phyloP scores from a whole-genome alignment of 2,329 filamentous ascomycete genomes.

The Stagonosporopsis tanaceti region DNA sequence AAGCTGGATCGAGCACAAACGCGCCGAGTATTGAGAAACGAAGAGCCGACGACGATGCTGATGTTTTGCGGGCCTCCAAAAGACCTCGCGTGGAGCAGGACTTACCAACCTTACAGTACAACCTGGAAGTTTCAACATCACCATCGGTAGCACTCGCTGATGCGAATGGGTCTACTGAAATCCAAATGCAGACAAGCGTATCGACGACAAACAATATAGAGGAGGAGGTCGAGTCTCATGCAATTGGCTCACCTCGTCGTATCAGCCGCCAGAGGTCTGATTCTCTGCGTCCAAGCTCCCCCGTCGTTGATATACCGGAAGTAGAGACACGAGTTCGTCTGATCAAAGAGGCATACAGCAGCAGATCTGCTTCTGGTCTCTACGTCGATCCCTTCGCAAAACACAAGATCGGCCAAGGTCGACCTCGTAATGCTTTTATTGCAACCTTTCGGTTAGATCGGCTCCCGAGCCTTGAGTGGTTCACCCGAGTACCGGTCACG shows the following conservation, averaged over 20 bases:
- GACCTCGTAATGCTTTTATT: slow-evolving; percentile 54
- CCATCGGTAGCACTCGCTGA: neutral
- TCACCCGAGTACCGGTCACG: slow-evolving; percentile 8
- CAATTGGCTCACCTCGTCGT: neutral
- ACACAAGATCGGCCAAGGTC: slow-evolving; percentile 46
- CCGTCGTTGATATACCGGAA: neutral
- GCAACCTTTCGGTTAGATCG: slow-evolving; percentile 52
- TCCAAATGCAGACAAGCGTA: neutral
- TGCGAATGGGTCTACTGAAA: neutral
- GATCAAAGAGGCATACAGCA: slow-evolving; percentile 40
- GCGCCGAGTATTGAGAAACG: slow-evolving; percentile 7
- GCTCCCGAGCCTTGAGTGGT: slow-evolving; percentile 50
- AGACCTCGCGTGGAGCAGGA: slow-evolving; percentile 5
- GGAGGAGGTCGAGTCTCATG: neutral
- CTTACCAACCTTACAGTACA: neutral
- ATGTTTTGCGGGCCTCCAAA: slow-evolving; percentile 1
- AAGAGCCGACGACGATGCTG: neutral
- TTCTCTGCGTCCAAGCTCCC: neutral
- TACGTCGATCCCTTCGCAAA: slow-evolving; percentile 58
- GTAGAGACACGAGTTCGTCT: slow-evolving; percentile 1
- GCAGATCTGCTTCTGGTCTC: slow-evolving; percentile 47
- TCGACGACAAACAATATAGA: neutral
- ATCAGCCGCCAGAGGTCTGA: neutral
- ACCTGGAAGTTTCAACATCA: neutral
- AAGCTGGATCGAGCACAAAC: neutral